Base-by-base conservation (phyloP, 441 rosid species). In the Adansonia grandidieri region DNA sequence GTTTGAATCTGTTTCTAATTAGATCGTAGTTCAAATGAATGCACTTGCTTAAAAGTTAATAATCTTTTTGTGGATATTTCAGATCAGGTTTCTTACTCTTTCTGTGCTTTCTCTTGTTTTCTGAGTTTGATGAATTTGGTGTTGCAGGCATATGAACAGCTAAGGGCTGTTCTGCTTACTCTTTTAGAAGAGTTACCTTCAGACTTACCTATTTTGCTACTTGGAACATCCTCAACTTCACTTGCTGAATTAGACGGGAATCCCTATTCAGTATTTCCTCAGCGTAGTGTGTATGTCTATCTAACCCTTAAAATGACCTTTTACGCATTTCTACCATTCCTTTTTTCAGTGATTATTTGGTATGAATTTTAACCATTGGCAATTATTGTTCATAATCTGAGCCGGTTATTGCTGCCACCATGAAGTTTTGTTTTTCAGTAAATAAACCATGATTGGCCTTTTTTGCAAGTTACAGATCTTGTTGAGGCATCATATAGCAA, bases 81-180 rank as follows among this genome's bases (percentile, higher is more conserved):
- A 63, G 19, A 20, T 77, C 70, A 15, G 72, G n/a, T 64, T 58
- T 66, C 67, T 76, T 80, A 62, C 70, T 57, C 72, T 74, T 58
- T 48, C 9, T 77, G 45, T 79, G 50, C 1, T 44, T 17, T 70
- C 37, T 70, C 22, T 71, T 61, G 17, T 81, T 80, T 62, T 73
- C 73, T 74, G 73, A 78, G 74, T 79, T 48, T 77, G 44, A 71
- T 64, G 57, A 53, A 58, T 74, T 84, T 82, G 81, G 81, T 77
- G 53, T 80, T 88, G 86, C 92, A 97, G 98, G 98, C 98, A 51
- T 93, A 93, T 80, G 98, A 97, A 75, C 99, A 97, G 84, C 95
- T 97, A 50, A 89, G 92, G 85, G 98, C 97, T 81, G 97, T 97
- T 76, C 87, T 97, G 48, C 84, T 88, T 85, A 93, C 99, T 74